phyloP scores from a whole-genome alignment of 495 filamentous ascomycete species.

The Penicilliopsis zonata region DNA sequence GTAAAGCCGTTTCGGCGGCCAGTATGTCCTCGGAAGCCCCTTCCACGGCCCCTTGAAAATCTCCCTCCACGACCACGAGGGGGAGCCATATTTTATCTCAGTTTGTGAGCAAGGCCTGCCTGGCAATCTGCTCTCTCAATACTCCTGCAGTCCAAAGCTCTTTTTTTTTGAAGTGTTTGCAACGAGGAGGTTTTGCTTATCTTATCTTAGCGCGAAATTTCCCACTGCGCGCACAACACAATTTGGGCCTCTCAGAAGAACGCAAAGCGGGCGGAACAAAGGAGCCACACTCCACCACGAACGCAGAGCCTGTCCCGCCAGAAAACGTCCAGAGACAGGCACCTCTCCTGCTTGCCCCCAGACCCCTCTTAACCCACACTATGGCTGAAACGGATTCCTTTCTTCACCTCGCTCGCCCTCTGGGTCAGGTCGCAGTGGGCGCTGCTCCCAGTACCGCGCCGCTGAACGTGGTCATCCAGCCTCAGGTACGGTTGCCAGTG shows the following conservation, averaged over 20 bases:
- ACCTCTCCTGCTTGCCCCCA: conserved; percentile 3
- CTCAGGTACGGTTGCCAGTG: conserved; percentile 54
- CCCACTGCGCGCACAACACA: conserved; percentile 29
- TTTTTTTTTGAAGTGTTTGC: conserved; percentile 6
- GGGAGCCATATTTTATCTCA: conserved; percentile 8
- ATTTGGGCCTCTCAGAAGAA: conserved; percentile 24
- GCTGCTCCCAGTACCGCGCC: conserved; percentile 76
- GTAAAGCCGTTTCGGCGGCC: conserved; percentile 18
- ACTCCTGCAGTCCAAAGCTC: background rate
- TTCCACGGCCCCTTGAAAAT: conserved; percentile 18
- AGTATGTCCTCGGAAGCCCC: conserved; percentile 9
- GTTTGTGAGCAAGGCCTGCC: background rate
- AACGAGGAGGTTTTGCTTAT: conserved; percentile 21
- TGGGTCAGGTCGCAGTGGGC: conserved; percentile 67
- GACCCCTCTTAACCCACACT: conserved; percentile 25
- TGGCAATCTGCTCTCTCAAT: too few relatives aligned
- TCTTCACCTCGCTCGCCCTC: conserved; percentile 84
- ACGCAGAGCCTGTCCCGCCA: conserved; percentile 1
- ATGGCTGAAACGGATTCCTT: conserved; percentile 84
- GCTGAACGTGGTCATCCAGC: conserved; percentile 85
- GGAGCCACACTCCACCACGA: conserved; percentile 13
- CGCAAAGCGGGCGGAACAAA: conserved; percentile 15
- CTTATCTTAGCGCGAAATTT: conserved; percentile 47
- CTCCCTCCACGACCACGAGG: conserved; percentile 11
- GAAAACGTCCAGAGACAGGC: conserved; percentile 1